Evolutionary conservation across 192 early-diverging fungal species (phyloP).

Genomic region (Geranomyces michiganensis): DNA sequence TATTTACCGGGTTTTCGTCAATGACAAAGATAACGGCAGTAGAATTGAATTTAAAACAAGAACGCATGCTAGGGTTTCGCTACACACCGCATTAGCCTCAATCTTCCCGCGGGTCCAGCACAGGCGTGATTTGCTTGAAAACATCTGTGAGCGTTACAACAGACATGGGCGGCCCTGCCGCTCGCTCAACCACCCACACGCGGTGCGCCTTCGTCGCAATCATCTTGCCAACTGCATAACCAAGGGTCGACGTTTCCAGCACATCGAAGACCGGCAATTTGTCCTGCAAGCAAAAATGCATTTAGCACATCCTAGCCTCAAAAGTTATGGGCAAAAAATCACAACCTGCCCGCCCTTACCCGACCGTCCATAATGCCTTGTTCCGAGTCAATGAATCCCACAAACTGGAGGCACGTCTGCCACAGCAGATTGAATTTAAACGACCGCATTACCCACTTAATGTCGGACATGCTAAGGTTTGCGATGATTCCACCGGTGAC

Average conservation of each 20-base stretch:
- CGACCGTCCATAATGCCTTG: constrained; percentile 71
- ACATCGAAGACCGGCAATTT: constrained; percentile 78
- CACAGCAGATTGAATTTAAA: constrained; percentile 47
- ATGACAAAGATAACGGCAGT: too few relatives aligned
- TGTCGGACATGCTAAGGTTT: constrained; percentile 72
- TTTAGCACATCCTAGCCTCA: not conserved
- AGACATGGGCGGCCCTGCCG: constrained; percentile 56
- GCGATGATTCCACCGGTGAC: constrained; percentile 59
- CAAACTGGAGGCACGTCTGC: constrained; percentile 66
- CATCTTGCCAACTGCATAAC: constrained; percentile 74
- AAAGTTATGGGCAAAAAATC: not conserved
- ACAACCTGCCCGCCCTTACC: constrained; percentile 31
- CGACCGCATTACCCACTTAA: constrained; percentile 56
- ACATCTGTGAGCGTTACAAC: constrained; percentile 83
- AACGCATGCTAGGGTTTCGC: too few relatives aligned
- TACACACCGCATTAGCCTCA: too few relatives aligned
- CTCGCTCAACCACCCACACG: constrained; percentile 66
- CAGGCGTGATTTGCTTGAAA: constrained; percentile 60
- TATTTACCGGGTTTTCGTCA: too few relatives aligned
- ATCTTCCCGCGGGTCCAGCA: constrained; percentile 3
- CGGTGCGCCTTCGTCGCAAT: constrained; percentile 81
- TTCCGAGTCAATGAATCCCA: constrained; percentile 57
- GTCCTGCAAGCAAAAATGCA: constrained; percentile 43
- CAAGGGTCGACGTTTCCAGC: constrained; percentile 67
- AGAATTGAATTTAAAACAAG: too few relatives aligned